These are phyloP conservation scores for Parmelia sp. DNA, from an alignment of 495 filamentous ascomycete species.

Conservation along the genomic window DNA sequence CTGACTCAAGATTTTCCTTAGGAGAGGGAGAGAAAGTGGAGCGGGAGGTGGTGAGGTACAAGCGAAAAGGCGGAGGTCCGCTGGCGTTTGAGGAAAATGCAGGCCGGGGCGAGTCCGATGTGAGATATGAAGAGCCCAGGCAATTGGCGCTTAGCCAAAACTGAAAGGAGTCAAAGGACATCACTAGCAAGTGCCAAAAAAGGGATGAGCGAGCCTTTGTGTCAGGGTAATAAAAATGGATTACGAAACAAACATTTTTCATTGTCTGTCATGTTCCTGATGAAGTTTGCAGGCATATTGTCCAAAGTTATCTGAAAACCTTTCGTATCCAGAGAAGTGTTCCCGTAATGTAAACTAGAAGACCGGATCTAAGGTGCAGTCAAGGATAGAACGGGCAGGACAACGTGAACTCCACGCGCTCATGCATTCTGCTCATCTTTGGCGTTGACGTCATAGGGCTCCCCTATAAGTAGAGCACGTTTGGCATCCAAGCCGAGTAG, in stretches of 20 bases:
- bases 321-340: neutral
- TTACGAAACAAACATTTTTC: neutral
- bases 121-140: neutral
- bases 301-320: neutral
- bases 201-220: neutral
- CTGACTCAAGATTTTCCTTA: neutral
- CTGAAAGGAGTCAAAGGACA: neutral
- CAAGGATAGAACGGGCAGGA: neutral
- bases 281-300: neutral
- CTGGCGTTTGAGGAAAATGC: neutral
- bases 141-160: neutral
- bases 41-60: conserved; percentile 10
- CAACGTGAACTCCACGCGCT: neutral
- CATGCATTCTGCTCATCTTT: neutral
- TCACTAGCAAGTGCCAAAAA: neutral
- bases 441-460: conserved; percentile 64
- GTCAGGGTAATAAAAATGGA: neutral
- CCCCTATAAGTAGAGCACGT: conserved; percentile 76
- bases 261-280: neutral
- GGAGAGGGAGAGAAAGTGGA: conserved; percentile 22
- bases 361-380: neutral
- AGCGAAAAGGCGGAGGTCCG: neutral
- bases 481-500: conserved; percentile 78
- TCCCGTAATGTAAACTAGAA: neutral
- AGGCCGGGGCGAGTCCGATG: neutral